Conservation (phyloP, 2,329 filamentous ascomycete genomes). For the Curvularia hawaiiensis region DNA sequence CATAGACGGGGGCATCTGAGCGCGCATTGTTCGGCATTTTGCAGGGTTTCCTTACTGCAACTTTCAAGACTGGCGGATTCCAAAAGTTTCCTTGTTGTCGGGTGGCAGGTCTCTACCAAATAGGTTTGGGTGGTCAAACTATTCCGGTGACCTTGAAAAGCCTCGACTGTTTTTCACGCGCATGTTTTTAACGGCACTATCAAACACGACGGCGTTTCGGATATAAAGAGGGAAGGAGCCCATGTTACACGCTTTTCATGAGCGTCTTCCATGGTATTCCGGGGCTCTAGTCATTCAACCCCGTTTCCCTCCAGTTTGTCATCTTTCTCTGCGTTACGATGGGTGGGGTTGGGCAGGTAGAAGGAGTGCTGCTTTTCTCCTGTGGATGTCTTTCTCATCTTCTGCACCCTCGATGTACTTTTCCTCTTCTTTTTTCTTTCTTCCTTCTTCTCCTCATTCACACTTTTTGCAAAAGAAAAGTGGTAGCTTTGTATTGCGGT, state of each 20-base stretch:
- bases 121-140: slow-evolving; percentile 23
- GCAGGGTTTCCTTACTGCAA: slow-evolving; percentile 27
- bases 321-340: slow-evolving; percentile 19
- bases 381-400: slow-evolving; percentile 12
- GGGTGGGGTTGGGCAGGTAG: slow-evolving; percentile 10
- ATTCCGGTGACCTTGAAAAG: slow-evolving; percentile 15
- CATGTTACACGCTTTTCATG: slow-evolving; percentile 28
- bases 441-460: slow-evolving; percentile 10
- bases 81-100: slow-evolving; percentile 38
- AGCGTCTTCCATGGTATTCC: slow-evolving; percentile 27
- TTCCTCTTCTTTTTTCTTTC: slow-evolving; percentile 5
- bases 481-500: slow-evolving; percentile 16
- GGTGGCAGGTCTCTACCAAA: slow-evolving; percentile 17
- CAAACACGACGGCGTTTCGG: slow-evolving; percentile 36
- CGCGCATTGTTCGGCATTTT: slow-evolving; percentile 48
- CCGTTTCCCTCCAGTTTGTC: slow-evolving; percentile 19
- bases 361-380: slow-evolving; percentile 14
- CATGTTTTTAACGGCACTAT: slow-evolving; percentile 17
- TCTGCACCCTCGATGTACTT: slow-evolving; percentile 17
- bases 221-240: slow-evolving; percentile 24
- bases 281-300: slow-evolving; percentile 16
- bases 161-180: slow-evolving; percentile 19
- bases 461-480: slow-evolving; percentile 4
- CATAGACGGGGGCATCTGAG: slow-evolving; percentile 48
- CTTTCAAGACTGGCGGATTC: slow-evolving; percentile 29